Conservation (phyloP, 2,329 filamentous ascomycete species). For the Arthroderma uncinatum region DNA sequence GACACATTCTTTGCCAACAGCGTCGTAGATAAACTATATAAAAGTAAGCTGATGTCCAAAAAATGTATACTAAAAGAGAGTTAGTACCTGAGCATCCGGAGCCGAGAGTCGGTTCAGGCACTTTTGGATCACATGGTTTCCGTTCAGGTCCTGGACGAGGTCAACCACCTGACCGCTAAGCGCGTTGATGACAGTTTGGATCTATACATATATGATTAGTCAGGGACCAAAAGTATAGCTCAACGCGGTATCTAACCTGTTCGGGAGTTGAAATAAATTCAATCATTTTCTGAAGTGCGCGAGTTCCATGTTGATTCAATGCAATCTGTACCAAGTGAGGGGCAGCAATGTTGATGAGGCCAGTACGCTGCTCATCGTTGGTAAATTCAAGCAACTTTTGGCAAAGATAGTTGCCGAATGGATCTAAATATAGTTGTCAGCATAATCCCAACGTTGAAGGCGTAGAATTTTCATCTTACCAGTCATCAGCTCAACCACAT, state of each 20-base stretch:
- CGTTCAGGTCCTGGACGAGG: slow-evolving; percentile 92
- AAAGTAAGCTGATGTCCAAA: slow-evolving; percentile 7
- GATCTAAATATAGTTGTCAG: slow-evolving; percentile 44
- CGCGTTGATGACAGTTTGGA: slow-evolving; percentile 75
- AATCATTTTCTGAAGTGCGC: slow-evolving; percentile 98
- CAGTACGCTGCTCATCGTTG: slow-evolving; percentile 88
- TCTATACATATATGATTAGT: slow-evolving; percentile 30
- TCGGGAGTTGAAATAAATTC: slow-evolving; percentile 80
- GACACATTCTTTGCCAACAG: slow-evolving; percentile 76
- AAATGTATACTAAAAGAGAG: neutral
- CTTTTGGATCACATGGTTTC: slow-evolving; percentile 98
- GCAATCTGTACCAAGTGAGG: slow-evolving; percentile 84
- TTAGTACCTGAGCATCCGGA: slow-evolving; percentile 55
- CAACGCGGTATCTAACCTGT: slow-evolving; percentile 41
- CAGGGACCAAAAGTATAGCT: neutral
- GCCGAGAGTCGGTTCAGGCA: slow-evolving; percentile 88
- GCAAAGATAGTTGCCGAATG: slow-evolving; percentile 97
- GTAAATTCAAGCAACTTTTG: slow-evolving; percentile 95
- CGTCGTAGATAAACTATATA: slow-evolving; percentile 75
- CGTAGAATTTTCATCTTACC: slow-evolving; percentile 28
- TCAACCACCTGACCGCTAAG: slow-evolving; percentile 77
- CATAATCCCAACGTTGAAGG: neutral
- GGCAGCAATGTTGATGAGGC: slow-evolving; percentile 80
- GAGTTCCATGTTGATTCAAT: slow-evolving; percentile 91
- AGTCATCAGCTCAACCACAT: slow-evolving; percentile 96